phyloP scores from a whole-genome alignment of 2,329 filamentous ascomycete genomes.

The Fusarium brachygibbosum region DNA sequence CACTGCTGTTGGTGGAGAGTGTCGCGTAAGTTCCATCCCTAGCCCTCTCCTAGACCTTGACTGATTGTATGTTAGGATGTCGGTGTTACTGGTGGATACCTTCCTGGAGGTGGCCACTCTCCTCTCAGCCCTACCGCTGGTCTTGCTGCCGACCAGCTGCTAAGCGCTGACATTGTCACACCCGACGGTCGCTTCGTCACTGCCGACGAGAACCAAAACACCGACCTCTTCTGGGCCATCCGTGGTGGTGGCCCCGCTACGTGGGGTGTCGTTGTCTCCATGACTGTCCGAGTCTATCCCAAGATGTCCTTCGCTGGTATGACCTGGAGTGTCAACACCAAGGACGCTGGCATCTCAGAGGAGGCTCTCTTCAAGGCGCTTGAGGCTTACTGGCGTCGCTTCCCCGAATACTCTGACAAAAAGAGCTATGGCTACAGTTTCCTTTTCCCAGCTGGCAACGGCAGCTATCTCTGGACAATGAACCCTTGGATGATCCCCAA shows the following conservation, averaged over 20 bases:
- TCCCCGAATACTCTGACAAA: conserved; percentile 46
- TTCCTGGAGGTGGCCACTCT: conserved; percentile 71
- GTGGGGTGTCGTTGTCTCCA: conserved; percentile 60
- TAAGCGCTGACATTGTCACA: conserved; percentile 68
- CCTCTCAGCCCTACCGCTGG: conserved; percentile 66
- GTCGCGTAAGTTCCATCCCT: conserved; percentile 41
- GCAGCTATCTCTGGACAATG: conserved; percentile 52
- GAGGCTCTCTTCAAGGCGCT: conserved; percentile 51
- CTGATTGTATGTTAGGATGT: conserved; percentile 56
- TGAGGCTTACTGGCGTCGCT: conserved; percentile 46
- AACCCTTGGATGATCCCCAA: conserved; percentile 49
- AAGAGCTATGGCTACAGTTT: conserved; percentile 48
- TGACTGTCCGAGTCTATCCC: conserved; percentile 54
- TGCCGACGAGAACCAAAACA: conserved; percentile 58
- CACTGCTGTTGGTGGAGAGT: conserved; percentile 68
- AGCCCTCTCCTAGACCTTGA: accelerated
- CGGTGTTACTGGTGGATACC: conserved; percentile 71
- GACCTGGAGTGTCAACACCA: conserved; percentile 49
- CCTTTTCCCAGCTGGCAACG: conserved; percentile 42
- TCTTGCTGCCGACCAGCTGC: conserved; percentile 69
- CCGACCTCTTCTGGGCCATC: conserved; percentile 73
- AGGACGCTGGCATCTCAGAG: conserved; percentile 39
- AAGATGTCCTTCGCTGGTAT: conserved; percentile 52
- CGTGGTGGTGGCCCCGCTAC: conserved; percentile 67
- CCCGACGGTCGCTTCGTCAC: conserved; percentile 61